Base-by-base conservation (phyloP, 139 green algal species). In the Chlamydomonas incerta region DNA sequence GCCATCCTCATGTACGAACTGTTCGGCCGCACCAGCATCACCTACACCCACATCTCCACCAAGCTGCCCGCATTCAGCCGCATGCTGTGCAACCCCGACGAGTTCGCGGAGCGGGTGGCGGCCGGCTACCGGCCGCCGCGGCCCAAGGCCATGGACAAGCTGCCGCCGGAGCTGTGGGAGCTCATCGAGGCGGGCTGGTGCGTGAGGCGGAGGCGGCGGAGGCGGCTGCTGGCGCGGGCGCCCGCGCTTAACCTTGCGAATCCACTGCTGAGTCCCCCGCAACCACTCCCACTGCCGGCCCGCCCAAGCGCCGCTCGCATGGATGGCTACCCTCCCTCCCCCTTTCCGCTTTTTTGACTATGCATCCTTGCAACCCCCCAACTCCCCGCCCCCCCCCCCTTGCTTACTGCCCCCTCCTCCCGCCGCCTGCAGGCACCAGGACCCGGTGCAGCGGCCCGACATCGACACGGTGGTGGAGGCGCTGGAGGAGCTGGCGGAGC, bases 1-100 rank as follows among this genome's bases (percentile, higher is more conserved):
- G 80, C 37, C 33, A 46, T 86, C 13, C 80, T 86, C 2, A 86
- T 79, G 68, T 86, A 86, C 80, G 80, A 86, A 55, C 52, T 86
- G 52, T 79, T 86, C 55, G 80, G 80, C 3, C 80, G 80, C 15
- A 86, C 80, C 11, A 80, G 33, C 50, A 26, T 86, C 50, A 79
- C 80, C 2, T 79, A 80, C 69, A 86, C 68, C 13, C 80, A 86
- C 80, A 79, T 86, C 68, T 58, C 37, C 46, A 85, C 79, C 46
- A 85, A 75, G 79, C 79, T 85, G 65, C 79, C 79, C 31, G 79
- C 79, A 5, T 85, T 85, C 50, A 69, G 47, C 0, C 79, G 79
- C 29, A 85, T 85, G 79, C 46, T 85, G 28, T 58, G 31, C 46
- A 75, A 76, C 66, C 10, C 79, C 9, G 66, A 74, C 41, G 79